These are phyloP conservation scores for Saccharomycopsis oosterbeekiorum DNA, from an alignment of 805 yeast species.

Conservation along the genomic window DNA sequence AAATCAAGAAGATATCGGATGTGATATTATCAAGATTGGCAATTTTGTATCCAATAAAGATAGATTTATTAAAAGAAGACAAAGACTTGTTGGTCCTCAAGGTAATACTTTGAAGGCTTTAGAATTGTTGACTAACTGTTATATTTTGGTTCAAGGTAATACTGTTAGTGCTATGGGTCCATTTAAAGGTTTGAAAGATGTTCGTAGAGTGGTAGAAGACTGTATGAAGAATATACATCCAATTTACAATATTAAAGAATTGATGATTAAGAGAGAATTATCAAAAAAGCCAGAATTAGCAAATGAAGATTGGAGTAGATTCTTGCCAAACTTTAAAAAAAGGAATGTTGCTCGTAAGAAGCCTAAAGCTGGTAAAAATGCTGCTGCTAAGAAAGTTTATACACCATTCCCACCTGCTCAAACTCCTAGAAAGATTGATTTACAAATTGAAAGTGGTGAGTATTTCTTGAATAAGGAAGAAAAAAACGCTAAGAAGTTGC, in stretches of 20 bases:
- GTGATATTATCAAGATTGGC: constrained; percentile 94
- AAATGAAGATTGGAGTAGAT: constrained; percentile 93
- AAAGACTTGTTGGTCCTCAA: constrained; percentile 90
- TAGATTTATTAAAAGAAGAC: constrained; percentile 89
- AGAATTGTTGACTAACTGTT: constrained; percentile 91
- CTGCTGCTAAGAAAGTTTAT: constrained; percentile 50
- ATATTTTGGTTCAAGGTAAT: constrained; percentile 92
- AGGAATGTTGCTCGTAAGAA: constrained; percentile 90
- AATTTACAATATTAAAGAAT: constrained; percentile 93
- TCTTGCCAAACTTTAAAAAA: constrained; percentile 93
- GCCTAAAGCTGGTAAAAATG: constrained; percentile 48
- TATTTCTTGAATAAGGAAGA: constrained; percentile 86
- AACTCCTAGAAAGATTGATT: constrained; percentile 92
- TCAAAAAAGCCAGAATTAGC: constrained; percentile 94
- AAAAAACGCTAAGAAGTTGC: constrained; percentile 58
- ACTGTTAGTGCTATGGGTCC: constrained; percentile 98
- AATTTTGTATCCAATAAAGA: constrained; percentile 83
- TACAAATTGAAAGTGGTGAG: constrained; percentile 97
- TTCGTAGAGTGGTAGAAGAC: constrained; percentile 91
- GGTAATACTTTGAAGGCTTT: constrained; percentile 95
- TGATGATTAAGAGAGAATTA: constrained; percentile 94
- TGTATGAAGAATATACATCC: constrained; percentile 97
- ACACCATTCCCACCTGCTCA: constrained; percentile 99
- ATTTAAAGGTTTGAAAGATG: constrained; percentile 81
- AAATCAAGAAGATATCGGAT: constrained; percentile 77